Evolutionary conservation across 1,284 basidiomycete species (phyloP).

Genomic region (Ustilago trichophora): DNA sequence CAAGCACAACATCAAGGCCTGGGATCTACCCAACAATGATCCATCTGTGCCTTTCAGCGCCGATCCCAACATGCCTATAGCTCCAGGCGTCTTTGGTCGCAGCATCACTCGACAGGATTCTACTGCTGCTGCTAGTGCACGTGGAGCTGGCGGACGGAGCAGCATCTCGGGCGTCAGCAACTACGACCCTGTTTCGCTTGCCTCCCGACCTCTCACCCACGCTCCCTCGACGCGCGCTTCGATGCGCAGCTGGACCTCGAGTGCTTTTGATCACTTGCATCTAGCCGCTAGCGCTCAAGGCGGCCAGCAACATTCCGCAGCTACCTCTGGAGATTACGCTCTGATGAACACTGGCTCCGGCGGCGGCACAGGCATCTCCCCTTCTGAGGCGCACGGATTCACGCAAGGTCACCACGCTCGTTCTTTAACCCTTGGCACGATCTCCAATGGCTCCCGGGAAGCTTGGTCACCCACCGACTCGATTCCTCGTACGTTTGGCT

Average conservation of each 20-base stretch:
- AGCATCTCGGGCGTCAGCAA: constrained; percentile 29
- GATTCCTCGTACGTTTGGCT: constrained; percentile 15
- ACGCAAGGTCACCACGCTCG: neutral
- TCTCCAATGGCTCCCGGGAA: constrained; percentile 15
- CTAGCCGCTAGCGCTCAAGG: constrained; percentile 5
- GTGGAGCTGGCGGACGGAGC: constrained; percentile 5
- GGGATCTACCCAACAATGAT: constrained; percentile 41
- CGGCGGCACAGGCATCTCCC: neutral
- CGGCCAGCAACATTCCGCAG: neutral
- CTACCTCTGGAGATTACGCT: constrained; percentile 23
- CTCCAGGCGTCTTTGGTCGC: constrained; percentile 37
- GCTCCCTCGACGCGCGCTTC: constrained; percentile 26
- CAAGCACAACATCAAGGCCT: constrained; percentile 34
- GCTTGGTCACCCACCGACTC: constrained; percentile 29
- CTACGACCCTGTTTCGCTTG: constrained; percentile 28
- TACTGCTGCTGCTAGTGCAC: constrained; percentile 3
- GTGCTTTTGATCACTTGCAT: constrained; percentile 25
- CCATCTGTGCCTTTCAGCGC: constrained; percentile 37
- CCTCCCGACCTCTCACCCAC: constrained; percentile 19
- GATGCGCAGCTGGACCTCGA: constrained; percentile 44
- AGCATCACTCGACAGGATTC: constrained; percentile 14
- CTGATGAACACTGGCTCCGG: constrained; percentile 16
- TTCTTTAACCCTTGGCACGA: neutral
- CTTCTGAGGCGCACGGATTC: constrained; percentile 1
- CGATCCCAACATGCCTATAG: constrained; percentile 40